Evolutionary conservation across 1,284 basidiomycete genomes (phyloP), one percentile per base, ranked within the genome.

Genomic region (Xerocomus tenax): DNA sequence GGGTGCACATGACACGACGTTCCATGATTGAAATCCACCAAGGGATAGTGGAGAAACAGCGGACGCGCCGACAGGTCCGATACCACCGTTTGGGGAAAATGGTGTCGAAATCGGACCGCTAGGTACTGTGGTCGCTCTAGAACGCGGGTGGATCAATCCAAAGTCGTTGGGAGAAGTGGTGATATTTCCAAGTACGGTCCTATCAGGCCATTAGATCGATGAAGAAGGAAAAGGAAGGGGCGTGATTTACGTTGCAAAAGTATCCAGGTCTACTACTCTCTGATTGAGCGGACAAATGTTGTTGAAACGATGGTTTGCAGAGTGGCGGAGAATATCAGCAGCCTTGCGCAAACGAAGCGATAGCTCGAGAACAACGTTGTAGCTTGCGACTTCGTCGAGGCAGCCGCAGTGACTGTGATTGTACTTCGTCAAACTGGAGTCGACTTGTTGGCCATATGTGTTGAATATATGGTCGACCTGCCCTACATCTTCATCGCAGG

Each of bases 281-380:
- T 75, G 74, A 53, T 76, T 74, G 25, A 84, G 66, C 19, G 68
- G 60, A 59, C 81, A 84, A 34, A 58, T 45, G 1, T 67, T 67
- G 28, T 71, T 70, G 49, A 72, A 59, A 26, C 65, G 69, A 59
- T 84, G 81, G 49, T 69, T 72, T 23, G 73, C 60, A 8, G 75
- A 75, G 42, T 71, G 74, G 23, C 71, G 68, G 40, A 84, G 74
- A 30, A 77, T 69, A 51, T 81, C 74, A 21, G 75, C 74, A 2
- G 79, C 78, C 55, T 74, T 78, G 28, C 80, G 71, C 26, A 84
- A 70, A 47, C 79, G 71, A 26, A 82, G 66, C 1, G 81, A 83
- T 23, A 84, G 68, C 57, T 83, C 81, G 8, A 83, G 73, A 23
- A 81, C 69, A 34, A 73, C 74, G 48, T 69, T 76, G 58, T 83